Conservation (phyloP, 2,329 filamentous ascomycete species). For the Podosphaera fusca region DNA sequence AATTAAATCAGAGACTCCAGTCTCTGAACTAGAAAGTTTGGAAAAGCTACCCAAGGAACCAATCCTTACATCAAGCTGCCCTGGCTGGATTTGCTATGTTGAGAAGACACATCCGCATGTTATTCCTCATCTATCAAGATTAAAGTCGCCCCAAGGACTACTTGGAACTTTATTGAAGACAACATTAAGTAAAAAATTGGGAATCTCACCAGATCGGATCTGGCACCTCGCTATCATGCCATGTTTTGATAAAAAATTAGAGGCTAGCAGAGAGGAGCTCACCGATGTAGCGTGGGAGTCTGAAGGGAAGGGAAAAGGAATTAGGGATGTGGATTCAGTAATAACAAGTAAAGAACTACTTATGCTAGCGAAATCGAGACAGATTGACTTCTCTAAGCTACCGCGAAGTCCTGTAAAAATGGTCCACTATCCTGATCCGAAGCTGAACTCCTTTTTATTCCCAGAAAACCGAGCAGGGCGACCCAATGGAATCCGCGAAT, state of each 20-base stretch:
- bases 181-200: conserved; percentile 47
- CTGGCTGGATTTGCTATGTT: conserved; percentile 96
- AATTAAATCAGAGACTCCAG: conserved; percentile 1
- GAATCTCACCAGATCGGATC: conserved; percentile 54
- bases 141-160: conserved; percentile 87
- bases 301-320: conserved; percentile 24
- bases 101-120: conserved; percentile 95
- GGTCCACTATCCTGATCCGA: conserved; percentile 48
- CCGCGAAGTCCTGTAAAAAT: conserved; percentile 32
- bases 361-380: conserved; percentile 63
- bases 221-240: conserved; percentile 97
- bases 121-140: conserved; percentile 65
- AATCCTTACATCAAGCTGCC: conserved; percentile 72
- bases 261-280: conserved; percentile 80
- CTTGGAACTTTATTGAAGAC: conserved; percentile 82
- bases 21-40: neutral
- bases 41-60: conserved; percentile 21
- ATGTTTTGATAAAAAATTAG: conserved; percentile 96
- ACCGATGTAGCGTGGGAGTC: conserved; percentile 55
- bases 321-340: conserved; percentile 89
- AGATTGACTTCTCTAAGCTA: conserved; percentile 52
- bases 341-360: conserved; percentile 91
- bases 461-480: conserved; percentile 21
- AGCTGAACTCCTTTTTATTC: conserved; percentile 53
- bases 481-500: conserved; percentile 25